Evolutionary conservation across 345 rosid genomes (phyloP), one percentile per base, ranked within the genome.

Genomic region (Reutealis trisperma): DNA sequence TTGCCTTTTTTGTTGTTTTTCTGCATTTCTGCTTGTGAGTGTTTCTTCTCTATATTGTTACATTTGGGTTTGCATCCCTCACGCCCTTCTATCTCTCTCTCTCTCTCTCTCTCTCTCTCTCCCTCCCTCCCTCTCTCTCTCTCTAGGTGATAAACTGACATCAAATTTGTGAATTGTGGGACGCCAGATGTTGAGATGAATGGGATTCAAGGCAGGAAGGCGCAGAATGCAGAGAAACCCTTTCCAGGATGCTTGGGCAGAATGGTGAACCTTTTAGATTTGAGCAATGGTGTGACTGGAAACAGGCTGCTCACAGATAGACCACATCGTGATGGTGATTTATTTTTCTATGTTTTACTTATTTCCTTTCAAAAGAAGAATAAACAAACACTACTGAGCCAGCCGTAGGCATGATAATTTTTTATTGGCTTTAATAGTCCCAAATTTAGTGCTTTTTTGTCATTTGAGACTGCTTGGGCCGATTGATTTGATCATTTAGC

Each of bases 171-270:
- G 72, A 34, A 22, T 6, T n/a, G 72, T 42, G 18, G 25, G 60
- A 70, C 15, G 63, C 41, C 79, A 91, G 97, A 83, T 69, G 81
- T 34, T 80, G 80, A 84, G 81, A 95, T 93, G 97, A 86, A 89
- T 75, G 85, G 80, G 58, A 72, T 80, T 72, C 90, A 83, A 81
- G 81, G 83, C 69, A 85, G 76, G 64, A 90, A 87, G 72, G 82
- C 78, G 73, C 90, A 82, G 25, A 85, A 81, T 58, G 70, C 80
- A 55, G 97, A 93, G 68, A 90, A 78, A 51, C 89, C 83, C 19
- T 77, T 86, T 81, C 89, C 97, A 10, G 95, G 98, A 84, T 93
- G 88, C 86, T 77, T 88, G 72, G 92, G 88, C 73, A 77, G 85
- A 37, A 81, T 87, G 88, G 86, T 79, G 78, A 86, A 89, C 85